Percentiles rank a stretch among this genome's conserved stretches.
These are phyloP conservation scores for Azolla pinnata DNA, from an alignment of 75 land plant species.

Conservation along the genomic window DNA sequence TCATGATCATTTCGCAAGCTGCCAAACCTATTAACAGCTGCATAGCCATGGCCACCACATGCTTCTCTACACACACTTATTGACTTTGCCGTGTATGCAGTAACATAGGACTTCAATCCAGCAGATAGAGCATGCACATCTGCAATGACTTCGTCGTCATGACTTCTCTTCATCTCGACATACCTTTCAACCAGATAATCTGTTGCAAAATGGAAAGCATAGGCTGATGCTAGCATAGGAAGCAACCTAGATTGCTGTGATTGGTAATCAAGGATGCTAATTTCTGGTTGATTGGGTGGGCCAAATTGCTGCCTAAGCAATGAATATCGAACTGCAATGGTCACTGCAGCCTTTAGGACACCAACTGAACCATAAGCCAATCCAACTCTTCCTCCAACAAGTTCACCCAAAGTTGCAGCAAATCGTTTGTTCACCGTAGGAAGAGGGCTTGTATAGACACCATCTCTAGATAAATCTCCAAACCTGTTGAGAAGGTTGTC, in stretches of 20 bases:
- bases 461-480: constrained; percentile 95
- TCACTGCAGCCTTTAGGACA: constrained; percentile 66
- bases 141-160: constrained; percentile 68
- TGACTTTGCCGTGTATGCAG: constrained; percentile 86
- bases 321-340: constrained; percentile 82
- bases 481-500: constrained; percentile 89
- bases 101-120: constrained; percentile 87
- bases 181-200: constrained; percentile 61
- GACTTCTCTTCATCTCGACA: constrained; percentile 82
- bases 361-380: constrained; percentile 80
- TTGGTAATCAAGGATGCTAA: constrained; percentile 86
- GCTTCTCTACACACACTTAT: constrained; percentile 83
- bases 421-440: constrained; percentile 82
- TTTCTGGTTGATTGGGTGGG: constrained; percentile 86
- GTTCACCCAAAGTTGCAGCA: constrained; percentile 94
- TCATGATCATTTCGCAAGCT: constrained; percentile 87
- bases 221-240: constrained; percentile 93
- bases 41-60: constrained; percentile 98
- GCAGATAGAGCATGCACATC: constrained; percentile 96
- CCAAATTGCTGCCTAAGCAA: constrained; percentile 92
- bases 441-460: constrained; percentile 71
- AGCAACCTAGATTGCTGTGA: constrained; percentile 93
- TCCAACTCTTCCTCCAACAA: constrained; percentile 95
- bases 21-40: constrained; percentile 93
- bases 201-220: constrained; percentile 91